Evolutionary conservation across 2,329 filamentous ascomycete genomes (phyloP), one percentile per base, ranked within the genome.

Genomic region (Bipolaris zeicola): DNA sequence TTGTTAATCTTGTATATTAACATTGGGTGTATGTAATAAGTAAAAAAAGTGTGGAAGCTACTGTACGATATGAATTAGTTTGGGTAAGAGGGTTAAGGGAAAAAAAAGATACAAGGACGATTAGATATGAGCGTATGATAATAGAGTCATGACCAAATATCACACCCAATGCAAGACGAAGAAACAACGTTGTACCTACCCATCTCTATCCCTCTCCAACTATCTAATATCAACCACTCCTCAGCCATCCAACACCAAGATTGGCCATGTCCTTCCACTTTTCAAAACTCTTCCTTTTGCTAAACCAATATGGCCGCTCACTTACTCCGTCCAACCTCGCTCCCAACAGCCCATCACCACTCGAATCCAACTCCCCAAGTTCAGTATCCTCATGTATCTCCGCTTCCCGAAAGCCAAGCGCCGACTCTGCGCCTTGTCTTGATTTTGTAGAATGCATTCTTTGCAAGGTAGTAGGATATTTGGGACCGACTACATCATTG

Each of bases 331-430:
- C 72, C 2, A 75, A 57, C 5, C 72, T 61, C 34, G 69, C 63
- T 50, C 71, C 71, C 59, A 76, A 69, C 8, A 66, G 65, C 4
- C 60, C 64, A 20, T 72, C 65, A 2, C 65, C 64, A 5, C 58
- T 62, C 1, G 62, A 41, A 16, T 64, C 67, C 6, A 75, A 22
- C 0, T 68, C 68, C 18, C 63, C 68, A 5, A 74, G 65, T 42
- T 75, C 74, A 31, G 74, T 69, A 37, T 76, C 73, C n/a, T 75
- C 73, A 18, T 67, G 58, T 7, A 76, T 68, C 55, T 76, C 74
- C 1, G 72, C 72, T 49, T 76, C 75, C 36, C 74, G 62, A 55
- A 76, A 77, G 1, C 74, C 74, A 7, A 74, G 58, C 1, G 67
- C 63, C 3, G 67, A 70, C n/a, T 58, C 59, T 16, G 58, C 64